Conservation (phyloP, 2,329 filamentous ascomycete genomes). For the Talaromyces sp. region DNA sequence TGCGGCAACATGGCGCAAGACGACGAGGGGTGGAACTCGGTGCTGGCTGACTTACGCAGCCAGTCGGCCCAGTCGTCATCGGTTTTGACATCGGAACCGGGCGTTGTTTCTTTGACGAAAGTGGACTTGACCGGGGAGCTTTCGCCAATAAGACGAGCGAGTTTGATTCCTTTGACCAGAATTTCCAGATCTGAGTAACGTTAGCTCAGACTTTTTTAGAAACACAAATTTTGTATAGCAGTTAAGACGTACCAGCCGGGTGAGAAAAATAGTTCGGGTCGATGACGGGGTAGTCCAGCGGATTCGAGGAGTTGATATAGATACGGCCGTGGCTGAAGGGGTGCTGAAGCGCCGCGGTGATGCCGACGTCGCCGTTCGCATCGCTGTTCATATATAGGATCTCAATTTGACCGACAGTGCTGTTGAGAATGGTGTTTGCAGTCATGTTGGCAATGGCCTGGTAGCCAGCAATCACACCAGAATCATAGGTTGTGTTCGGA, state of each 20-base stretch:
- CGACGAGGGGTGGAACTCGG: constrained; percentile 22
- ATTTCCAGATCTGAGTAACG: constrained; percentile 14
- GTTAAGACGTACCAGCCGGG: constrained; percentile 16
- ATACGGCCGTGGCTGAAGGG: constrained; percentile 24
- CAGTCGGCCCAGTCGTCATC: constrained; percentile 21
- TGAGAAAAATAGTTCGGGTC: constrained; percentile 23
- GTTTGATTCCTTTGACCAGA: constrained; percentile 20
- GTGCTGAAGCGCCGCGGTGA: constrained; percentile 24
- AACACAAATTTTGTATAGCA: too few species aligned
- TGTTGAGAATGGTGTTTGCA: constrained; percentile 18
- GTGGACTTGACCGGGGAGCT: constrained; percentile 16
- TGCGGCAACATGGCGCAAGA: constrained; percentile 24
- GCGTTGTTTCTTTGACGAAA: constrained; percentile 17
- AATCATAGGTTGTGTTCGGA: constrained; percentile 20
- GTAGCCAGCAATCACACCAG: constrained; percentile 20
- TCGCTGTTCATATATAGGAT: constrained; percentile 25
- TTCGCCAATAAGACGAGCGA: constrained; percentile 19
- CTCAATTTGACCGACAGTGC: constrained; percentile 20
- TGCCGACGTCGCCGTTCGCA: constrained; percentile 19
- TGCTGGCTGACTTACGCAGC: constrained; percentile 14
- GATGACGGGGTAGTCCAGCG: constrained; percentile 23
- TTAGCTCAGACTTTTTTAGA: too few species aligned
- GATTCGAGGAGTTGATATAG: constrained; percentile 25
- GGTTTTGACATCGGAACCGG: constrained; percentile 16
- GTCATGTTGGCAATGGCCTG: constrained; percentile 23